Base-by-base conservation (phyloP, 257 asterid species). In the Craterostigma plantagineum region DNA sequence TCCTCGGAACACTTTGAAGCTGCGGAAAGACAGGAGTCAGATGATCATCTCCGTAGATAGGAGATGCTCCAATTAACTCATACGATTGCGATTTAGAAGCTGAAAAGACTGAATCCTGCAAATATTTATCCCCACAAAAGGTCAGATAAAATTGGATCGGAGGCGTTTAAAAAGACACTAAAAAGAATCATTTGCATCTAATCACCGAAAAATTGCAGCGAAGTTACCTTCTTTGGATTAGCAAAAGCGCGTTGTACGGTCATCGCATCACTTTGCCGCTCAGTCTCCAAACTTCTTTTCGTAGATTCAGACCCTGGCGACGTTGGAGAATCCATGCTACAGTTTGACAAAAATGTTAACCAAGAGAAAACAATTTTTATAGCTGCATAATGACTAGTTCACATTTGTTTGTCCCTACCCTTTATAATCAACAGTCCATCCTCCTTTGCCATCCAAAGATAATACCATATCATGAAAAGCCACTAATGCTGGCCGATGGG, bases 371-470 rank as follows among this genome's bases (percentile, higher is more conserved):
- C n/a, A 56, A 34, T 49, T 18, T 13, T 36, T 37, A 10, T 33
- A 45, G 41, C 18, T 45, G 15, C 18, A 52, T 18, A 14, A 14
- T 42, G 60, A 11, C 49, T 16, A 16, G 56, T 12, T 14, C 18
- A 52, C 41, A 46, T 33, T 40, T 42, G 16, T 27, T 63, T 18
- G 42, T 50, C 17, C 54, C 52, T 48, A 90, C 99, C 86, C 71
- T 55, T 83, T 77, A 45, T 72, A 63, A 65, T 79, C 76, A 58
- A 79, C 95, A 46, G 62, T 70, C 99, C 99, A 90, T 51, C 99
- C 94, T 51, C 99, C 99, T 83, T 90, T 95, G 18, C 99, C 99
- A 56, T 90, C 99, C 91, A 90, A 71, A 41, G 99, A 90, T 55
- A 90, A 72, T 50, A 90, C 95, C 55, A 90, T 62, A 56, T 83